phyloP scores from a whole-genome alignment of 1,284 basidiomycete species.

The Xerocomus amazonicus region DNA sequence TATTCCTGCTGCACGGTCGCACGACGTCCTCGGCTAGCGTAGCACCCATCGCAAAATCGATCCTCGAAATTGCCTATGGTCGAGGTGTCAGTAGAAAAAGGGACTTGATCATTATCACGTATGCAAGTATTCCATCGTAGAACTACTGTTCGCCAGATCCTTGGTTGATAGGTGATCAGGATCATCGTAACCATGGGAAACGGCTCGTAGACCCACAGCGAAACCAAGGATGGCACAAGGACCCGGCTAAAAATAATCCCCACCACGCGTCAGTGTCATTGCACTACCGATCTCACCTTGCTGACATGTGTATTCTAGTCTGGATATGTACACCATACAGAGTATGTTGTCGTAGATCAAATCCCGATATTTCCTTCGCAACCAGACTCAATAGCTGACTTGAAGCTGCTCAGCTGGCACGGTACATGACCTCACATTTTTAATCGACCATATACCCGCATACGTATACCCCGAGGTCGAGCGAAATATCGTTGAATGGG shows the following conservation, averaged over 20 bases:
- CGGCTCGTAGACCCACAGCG: constrained; percentile 49
- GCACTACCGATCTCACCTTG: background rate
- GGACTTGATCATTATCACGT: constrained; percentile 54
- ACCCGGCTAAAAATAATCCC: constrained; percentile 47
- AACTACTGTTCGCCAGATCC: background rate
- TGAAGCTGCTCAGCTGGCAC: constrained; percentile 54
- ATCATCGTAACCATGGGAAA: constrained; percentile 76
- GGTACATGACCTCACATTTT: constrained; percentile 70
- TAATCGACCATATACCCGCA: constrained; percentile 78
- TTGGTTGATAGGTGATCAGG: constrained; percentile 40
- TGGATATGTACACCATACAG: constrained; percentile 75
- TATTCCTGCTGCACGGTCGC: constrained; percentile 67
- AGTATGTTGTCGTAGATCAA: constrained; percentile 37
- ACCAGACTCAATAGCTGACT: constrained; percentile 3
- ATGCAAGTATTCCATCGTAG: constrained; percentile 39
- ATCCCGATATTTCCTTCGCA: no score
- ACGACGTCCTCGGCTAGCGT: constrained; percentile 27
- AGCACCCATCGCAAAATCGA: constrained; percentile 29
- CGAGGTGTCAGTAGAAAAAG: constrained; percentile 22
- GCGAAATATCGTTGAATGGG: constrained; percentile 63
- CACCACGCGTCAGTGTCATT: constrained; percentile 57
- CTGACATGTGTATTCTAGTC: constrained; percentile 36
- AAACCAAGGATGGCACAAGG: constrained; percentile 56
- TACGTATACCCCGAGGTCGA: constrained; percentile 77
- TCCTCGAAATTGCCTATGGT: constrained; percentile 32